Evolutionary conservation across 2,329 filamentous ascomycete genomes (phyloP).

Genomic region (Ascochyta viciae-villosae): DNA sequence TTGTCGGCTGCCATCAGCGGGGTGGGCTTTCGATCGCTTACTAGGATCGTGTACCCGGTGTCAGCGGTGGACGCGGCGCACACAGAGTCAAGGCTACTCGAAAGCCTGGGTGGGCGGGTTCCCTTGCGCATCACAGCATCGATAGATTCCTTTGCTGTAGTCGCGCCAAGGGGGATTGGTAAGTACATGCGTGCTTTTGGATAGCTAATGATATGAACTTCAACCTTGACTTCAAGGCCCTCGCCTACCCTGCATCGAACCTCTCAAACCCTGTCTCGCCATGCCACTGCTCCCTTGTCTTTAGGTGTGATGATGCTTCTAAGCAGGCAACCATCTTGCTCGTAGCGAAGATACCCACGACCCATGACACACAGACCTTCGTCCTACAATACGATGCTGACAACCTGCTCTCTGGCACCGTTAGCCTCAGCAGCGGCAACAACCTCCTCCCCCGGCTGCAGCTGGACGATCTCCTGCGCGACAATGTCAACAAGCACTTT

Average conservation of each 20-base stretch:
- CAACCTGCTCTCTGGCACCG: conserved; percentile 5
- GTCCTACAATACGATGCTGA: conserved; percentile 18
- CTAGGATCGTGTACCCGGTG: conserved; percentile 18
- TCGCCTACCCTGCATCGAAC: conserved; percentile 12
- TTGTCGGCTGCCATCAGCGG: conserved; percentile 18
- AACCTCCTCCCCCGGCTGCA: background rate
- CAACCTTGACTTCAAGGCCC: conserved; percentile 13
- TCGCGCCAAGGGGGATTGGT: conserved; percentile 14
- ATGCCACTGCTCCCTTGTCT: conserved; percentile 11
- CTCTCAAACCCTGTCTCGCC: conserved; percentile 8
- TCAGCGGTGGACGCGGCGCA: conserved; percentile 4
- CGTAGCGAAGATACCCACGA: background rate
- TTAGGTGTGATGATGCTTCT: conserved; percentile 5
- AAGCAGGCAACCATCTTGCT: conserved; percentile 13
- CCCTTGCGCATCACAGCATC: conserved; percentile 4
- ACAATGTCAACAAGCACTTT: conserved; percentile 6
- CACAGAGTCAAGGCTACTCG: conserved; percentile 21
- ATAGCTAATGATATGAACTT: conserved; percentile 14
- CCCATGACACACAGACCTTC: background rate
- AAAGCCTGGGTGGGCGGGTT: conserved; percentile 22
- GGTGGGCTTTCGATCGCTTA: conserved; percentile 16
- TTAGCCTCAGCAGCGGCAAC: conserved; percentile 13
- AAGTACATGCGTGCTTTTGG: conserved; percentile 4
- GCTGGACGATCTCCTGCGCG: conserved; percentile 9
- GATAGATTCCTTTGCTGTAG: background rate